Evolutionary conservation across 495 filamentous ascomycete genomes (phyloP).

Genomic region (Margaritispora aquatica): DNA sequence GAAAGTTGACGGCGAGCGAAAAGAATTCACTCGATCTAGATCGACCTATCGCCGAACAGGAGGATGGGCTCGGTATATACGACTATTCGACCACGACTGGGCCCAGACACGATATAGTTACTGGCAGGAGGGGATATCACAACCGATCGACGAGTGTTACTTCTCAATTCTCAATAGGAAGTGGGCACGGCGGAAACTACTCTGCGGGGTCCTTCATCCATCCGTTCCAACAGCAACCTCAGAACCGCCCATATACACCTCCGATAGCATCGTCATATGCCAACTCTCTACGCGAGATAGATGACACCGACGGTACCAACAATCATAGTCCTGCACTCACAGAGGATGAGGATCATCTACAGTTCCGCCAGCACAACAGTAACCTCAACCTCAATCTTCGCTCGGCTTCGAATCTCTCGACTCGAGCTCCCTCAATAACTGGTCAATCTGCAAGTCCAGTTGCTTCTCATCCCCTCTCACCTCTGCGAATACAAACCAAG

Average conservation of each 20-base stretch:
- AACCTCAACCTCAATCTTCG: too few species aligned
- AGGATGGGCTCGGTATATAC: conserved; percentile 26
- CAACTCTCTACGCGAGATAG: conserved; percentile 35
- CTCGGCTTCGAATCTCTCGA: conserved; percentile 24
- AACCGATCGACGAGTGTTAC: conserved; percentile 45
- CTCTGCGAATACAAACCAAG: conserved; percentile 36
- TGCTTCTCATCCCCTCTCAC: conserved; percentile 26
- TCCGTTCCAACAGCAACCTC: conserved; percentile 49
- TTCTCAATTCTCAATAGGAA: conserved; percentile 35
- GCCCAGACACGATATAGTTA: conserved; percentile 23
- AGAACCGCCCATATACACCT: conserved; percentile 43
- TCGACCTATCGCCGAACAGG: conserved; percentile 43
- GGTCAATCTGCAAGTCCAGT: conserved; percentile 23
- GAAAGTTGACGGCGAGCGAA: conserved; percentile 43
- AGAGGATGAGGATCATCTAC: conserved; percentile 45
- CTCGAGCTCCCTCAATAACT: conserved; percentile 36
- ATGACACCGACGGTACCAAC: conserved; percentile 27
- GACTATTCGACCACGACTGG: conserved; percentile 15
- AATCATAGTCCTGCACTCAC: conserved; percentile 36
- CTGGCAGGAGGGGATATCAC: conserved; percentile 29
- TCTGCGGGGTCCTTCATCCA: conserved; percentile 42
- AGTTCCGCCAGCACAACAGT: conserved; percentile 21
- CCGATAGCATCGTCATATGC: conserved; percentile 40
- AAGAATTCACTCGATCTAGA: conserved; percentile 50
- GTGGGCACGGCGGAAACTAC: too few species aligned